phyloP scores from a whole-genome alignment of 225 moss, liverwort and hornwort species.

The Polytrichum formosum region DNA sequence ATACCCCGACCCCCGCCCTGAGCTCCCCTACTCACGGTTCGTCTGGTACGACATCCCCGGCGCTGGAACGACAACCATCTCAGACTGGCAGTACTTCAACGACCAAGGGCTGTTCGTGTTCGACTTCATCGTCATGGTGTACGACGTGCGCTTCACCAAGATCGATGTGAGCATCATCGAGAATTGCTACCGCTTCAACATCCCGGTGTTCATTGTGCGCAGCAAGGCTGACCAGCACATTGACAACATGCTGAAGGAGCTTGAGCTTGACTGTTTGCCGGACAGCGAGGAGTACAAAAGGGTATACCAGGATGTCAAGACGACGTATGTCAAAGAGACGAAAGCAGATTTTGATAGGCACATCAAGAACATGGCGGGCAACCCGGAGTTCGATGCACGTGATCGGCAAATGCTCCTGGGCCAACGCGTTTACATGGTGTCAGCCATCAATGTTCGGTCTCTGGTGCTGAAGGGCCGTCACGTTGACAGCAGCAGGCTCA shows the following conservation, averaged over 20 bases:
- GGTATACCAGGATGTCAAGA: not conserved
- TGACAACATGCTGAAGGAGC: not conserved
- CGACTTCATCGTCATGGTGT: constrained; percentile 9
- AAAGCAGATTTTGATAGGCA: not conserved
- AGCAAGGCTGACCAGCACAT: constrained; percentile 2
- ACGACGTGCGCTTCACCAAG: constrained; percentile 7
- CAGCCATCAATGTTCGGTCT: not conserved
- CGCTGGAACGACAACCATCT: not conserved
- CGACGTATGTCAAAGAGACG: not conserved
- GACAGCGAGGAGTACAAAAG: not conserved
- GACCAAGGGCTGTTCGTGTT: constrained; percentile 4
- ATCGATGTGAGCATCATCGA: constrained; percentile 17
- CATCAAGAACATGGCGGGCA: not conserved
- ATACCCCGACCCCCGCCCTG: not conserved
- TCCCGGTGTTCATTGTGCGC: constrained; percentile 10
- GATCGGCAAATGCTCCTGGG: not conserved
- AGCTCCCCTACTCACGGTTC: constrained; percentile 3
- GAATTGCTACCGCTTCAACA: constrained; percentile 10
- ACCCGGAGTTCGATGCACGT: not conserved
- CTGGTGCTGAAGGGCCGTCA: not conserved
- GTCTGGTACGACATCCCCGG: constrained; percentile 18
- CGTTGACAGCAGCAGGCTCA: not conserved
- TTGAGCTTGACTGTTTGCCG: not conserved
- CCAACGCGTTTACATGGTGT: constrained; percentile 1
- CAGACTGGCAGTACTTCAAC: constrained; percentile 2